Conservation (phyloP, 2,329 filamentous ascomycete species). For the Pestalotiopsis sp. region DNA sequence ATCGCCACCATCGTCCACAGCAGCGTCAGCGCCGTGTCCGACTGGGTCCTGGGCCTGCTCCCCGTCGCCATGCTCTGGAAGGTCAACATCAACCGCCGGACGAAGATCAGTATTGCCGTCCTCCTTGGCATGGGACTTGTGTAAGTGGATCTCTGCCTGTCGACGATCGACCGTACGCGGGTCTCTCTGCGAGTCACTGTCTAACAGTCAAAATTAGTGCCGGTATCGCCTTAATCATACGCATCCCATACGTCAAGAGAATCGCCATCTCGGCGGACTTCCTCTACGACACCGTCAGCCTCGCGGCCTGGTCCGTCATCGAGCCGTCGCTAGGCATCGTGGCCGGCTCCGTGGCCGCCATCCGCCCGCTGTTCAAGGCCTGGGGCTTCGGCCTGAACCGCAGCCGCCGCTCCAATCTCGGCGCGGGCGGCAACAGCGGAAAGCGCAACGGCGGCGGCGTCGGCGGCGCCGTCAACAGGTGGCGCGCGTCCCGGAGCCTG, state of each 20-base stretch:
- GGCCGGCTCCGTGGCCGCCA: slow-evolving; percentile 30
- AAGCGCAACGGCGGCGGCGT: background rate
- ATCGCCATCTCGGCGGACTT: slow-evolving; percentile 27
- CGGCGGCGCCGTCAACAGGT: background rate
- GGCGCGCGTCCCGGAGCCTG: background rate
- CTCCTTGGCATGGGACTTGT: slow-evolving; percentile 51
- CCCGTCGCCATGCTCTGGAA: slow-evolving; percentile 52
- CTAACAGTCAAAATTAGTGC: slow-evolving; percentile 26
- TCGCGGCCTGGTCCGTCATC: slow-evolving; percentile 32
- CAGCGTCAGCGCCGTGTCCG: slow-evolving; percentile 42
- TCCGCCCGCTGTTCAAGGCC: slow-evolving; percentile 31
- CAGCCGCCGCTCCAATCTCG: background rate
- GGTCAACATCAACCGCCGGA: slow-evolving; percentile 46
- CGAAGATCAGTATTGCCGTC: slow-evolving; percentile 44
- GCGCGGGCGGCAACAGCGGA: background rate
- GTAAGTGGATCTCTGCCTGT: slow-evolving; percentile 25
- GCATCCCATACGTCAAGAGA: slow-evolving; percentile 33
- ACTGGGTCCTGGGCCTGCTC: slow-evolving; percentile 49
- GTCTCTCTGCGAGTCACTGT: slow-evolving; percentile 2
- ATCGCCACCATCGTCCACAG: slow-evolving; percentile 46
- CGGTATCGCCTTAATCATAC: slow-evolving; percentile 38
- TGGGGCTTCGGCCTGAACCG: slow-evolving; percentile 20
- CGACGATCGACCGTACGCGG: background rate
- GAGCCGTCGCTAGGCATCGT: slow-evolving; percentile 35
- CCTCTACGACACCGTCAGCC: slow-evolving; percentile 29